These are phyloP conservation scores for Globisporangium iwayamae DNA, from an alignment of 352 stramenopile species.

Conservation along the genomic window DNA sequence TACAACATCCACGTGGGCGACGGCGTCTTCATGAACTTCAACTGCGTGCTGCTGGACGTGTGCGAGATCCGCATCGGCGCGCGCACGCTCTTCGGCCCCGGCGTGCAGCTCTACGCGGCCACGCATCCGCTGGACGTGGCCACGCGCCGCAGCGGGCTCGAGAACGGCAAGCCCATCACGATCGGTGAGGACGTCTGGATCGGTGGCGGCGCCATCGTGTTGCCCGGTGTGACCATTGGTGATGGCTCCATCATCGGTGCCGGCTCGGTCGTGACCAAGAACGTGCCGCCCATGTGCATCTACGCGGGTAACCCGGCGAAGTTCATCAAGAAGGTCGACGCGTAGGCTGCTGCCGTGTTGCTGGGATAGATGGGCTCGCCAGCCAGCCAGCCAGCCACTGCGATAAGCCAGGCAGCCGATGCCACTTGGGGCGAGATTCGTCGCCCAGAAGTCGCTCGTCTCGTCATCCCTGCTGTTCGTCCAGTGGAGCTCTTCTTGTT, in stretches of 20 bases:
- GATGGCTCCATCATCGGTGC: slow-evolving; percentile 58
- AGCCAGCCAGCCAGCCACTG: too few species aligned
- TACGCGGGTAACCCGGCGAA: slow-evolving; percentile 70
- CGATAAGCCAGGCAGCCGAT: too few species aligned
- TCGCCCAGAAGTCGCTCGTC: too few species aligned
- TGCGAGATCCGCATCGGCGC: slow-evolving; percentile 74
- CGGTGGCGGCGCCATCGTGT: slow-evolving; percentile 66
- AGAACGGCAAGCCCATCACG: slow-evolving; percentile 64
- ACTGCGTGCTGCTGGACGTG: slow-evolving; percentile 83
- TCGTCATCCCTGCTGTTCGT: too few species aligned
- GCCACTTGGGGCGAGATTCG: neutral
- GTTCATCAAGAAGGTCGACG: slow-evolving; percentile 65
- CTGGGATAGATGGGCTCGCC: too few species aligned
- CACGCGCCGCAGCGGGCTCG: slow-evolving; percentile 31
- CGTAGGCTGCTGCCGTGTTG: neutral
- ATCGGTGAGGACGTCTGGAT: slow-evolving; percentile 87
- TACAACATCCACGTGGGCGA: slow-evolving; percentile 73
- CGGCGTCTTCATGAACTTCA: slow-evolving; percentile 88
- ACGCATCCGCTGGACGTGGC: slow-evolving; percentile 67
- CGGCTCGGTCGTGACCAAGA: slow-evolving; percentile 76
- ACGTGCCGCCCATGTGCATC: slow-evolving; percentile 59
- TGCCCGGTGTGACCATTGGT: slow-evolving; percentile 69
- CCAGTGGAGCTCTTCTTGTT: too few species aligned
- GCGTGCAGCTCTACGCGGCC: slow-evolving; percentile 78
- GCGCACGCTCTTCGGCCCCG: slow-evolving; percentile 67